phyloP scores from a whole-genome alignment of 768 basidiomycete genomes.

The Tricholoma saponaceum region DNA sequence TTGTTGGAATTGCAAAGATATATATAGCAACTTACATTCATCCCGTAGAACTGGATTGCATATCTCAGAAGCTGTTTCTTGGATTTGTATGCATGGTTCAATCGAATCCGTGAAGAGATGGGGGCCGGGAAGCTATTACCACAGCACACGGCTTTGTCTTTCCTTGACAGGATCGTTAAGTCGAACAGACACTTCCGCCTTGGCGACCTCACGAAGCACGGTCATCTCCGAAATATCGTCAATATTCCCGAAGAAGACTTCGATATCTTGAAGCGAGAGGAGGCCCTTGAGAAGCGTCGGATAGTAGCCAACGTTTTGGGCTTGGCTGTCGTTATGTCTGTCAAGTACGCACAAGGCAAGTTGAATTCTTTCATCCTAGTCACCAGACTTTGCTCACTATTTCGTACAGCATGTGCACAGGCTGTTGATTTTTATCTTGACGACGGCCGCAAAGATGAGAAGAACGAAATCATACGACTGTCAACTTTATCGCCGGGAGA shows the following conservation, averaged over 20 bases:
- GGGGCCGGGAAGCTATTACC: constrained; percentile 1
- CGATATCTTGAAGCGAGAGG: constrained; percentile 6
- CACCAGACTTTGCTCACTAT: neutral
- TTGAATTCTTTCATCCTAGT: neutral
- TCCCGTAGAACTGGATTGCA: neutral
- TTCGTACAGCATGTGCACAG: constrained; percentile 15
- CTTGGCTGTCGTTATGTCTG: constrained; percentile 16
- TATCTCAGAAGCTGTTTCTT: neutral
- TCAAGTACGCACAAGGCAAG: constrained; percentile 21
- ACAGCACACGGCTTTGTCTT: constrained; percentile 10
- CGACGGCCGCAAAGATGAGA: constrained; percentile 11
- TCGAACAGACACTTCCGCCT: constrained; percentile 7
- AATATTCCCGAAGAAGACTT: no score
- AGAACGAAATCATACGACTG: constrained; percentile 15
- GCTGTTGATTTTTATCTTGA: constrained; percentile 24
- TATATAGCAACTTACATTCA: neutral
- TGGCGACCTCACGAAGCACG: neutral
- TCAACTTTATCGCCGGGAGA: constrained; percentile 9
- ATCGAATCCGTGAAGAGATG: constrained; percentile 5
- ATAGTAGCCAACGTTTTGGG: constrained; percentile 14
- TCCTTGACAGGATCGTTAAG: constrained; percentile 15
- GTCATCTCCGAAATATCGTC: constrained; percentile 6
- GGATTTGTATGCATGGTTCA: neutral
- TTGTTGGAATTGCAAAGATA: neutral
- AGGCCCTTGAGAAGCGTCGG: constrained; percentile 10